These are phyloP conservation scores for Pseudopithomyces chartarum DNA, from an alignment of 2,329 filamentous ascomycete genomes.

Conservation along the genomic window DNA sequence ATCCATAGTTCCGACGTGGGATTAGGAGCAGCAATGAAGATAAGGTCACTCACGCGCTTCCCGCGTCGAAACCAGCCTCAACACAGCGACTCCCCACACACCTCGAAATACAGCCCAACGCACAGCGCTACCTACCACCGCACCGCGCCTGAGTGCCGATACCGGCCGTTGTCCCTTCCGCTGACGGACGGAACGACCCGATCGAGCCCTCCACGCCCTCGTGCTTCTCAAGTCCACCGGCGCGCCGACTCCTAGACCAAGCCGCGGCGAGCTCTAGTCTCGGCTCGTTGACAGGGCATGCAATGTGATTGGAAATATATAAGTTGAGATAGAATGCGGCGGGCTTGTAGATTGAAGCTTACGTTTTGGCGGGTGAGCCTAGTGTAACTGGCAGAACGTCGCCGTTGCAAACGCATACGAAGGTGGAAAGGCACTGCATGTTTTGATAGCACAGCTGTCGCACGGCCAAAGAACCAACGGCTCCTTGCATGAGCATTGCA, in stretches of 20 bases:
- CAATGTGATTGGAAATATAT: neutral
- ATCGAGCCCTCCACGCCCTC: conserved; percentile 5
- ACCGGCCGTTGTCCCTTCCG: conserved; percentile 1
- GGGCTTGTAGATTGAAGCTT: neutral
- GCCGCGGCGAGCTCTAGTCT: too few species aligned
- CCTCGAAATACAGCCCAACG: conserved; percentile 7
- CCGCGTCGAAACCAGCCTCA: too few species aligned
- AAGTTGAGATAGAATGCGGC: neutral
- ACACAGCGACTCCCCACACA: too few species aligned
- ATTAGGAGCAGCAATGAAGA: neutral
- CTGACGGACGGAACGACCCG: neutral
- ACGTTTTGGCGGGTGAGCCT: neutral
- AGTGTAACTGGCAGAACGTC: neutral
- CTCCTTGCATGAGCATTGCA: neutral
- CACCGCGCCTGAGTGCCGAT: neutral
- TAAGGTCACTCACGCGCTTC: too few species aligned
- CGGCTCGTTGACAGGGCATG: too few species aligned
- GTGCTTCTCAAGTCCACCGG: conserved; percentile 8
- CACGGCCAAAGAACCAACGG: neutral
- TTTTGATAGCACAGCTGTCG: neutral
- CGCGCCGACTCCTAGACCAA: neutral
- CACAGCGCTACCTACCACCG: conserved; percentile 6
- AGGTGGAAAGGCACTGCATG: neutral
- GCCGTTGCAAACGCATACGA: neutral
- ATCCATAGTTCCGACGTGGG: neutral